Evolutionary conservation across 768 basidiomycete genomes (phyloP).

Genomic region (Mycena venus): DNA sequence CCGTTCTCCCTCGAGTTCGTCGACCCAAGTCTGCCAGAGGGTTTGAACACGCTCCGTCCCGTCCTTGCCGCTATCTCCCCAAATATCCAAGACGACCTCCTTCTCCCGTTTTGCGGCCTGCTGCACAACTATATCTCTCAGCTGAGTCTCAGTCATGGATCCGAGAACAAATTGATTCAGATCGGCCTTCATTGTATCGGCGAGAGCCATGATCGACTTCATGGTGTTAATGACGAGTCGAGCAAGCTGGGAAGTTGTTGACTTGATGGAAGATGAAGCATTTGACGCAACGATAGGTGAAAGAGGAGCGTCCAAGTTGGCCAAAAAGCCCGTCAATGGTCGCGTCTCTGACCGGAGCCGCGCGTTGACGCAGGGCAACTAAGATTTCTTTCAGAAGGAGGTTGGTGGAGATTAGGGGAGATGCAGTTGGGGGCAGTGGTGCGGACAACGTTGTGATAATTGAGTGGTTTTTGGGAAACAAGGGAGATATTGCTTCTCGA

Average conservation of each 20-base stretch:
- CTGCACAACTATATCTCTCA: slow-evolving; percentile 60
- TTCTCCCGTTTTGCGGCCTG: slow-evolving; percentile 71
- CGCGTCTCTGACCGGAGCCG: slow-evolving; percentile 75
- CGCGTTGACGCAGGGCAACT: slow-evolving; percentile 66
- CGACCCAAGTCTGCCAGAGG: slow-evolving; percentile 51
- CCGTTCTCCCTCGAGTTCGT: slow-evolving; percentile 24
- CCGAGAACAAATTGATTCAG: slow-evolving; percentile 75
- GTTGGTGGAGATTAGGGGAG: slow-evolving; percentile 72
- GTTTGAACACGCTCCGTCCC: slow-evolving; percentile 46
- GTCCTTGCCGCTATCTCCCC: slow-evolving; percentile 50
- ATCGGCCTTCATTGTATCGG: slow-evolving; percentile 78
- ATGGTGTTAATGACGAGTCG: slow-evolving; percentile 61
- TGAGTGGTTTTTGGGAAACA: slow-evolving; percentile 70
- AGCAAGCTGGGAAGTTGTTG: slow-evolving; percentile 53
- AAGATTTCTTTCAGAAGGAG: slow-evolving; percentile 69
- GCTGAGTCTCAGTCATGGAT: slow-evolving; percentile 74
- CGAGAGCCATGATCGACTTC: slow-evolving; percentile 62
- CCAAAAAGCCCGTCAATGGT: slow-evolving; percentile 61
- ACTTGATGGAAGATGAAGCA: slow-evolving; percentile 35
- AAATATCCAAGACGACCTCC: slow-evolving; percentile 64
- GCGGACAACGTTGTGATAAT: slow-evolving; percentile 66
- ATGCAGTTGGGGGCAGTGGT: slow-evolving; percentile 76
- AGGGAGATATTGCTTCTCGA: slow-evolving; percentile 56
- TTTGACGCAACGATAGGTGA: slow-evolving; percentile 36
- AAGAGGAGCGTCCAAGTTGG: slow-evolving; percentile 46